Evolutionary conservation across 2,329 filamentous ascomycete species (phyloP).

Genomic region (Aspergillus alliaceus): DNA sequence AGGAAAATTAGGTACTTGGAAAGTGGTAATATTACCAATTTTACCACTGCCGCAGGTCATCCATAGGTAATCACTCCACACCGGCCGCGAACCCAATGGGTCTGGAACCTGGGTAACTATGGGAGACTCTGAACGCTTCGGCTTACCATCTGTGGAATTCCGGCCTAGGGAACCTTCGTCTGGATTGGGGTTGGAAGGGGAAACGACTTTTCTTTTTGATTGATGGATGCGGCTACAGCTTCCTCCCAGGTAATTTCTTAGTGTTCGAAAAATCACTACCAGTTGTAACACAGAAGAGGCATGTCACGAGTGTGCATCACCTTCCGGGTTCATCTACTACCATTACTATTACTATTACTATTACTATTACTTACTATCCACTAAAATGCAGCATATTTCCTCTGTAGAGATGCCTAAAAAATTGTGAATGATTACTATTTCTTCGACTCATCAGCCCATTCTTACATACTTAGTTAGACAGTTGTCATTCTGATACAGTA

Average conservation of each 20-base stretch:
- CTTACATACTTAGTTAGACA: background rate
- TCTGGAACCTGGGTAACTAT: conserved; percentile 17
- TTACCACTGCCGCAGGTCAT: background rate
- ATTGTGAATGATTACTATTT: background rate
- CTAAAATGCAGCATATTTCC: background rate
- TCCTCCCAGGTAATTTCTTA: background rate
- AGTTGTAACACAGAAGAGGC: background rate
- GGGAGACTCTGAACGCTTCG: conserved; percentile 19
- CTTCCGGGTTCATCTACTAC: conserved; percentile 2
- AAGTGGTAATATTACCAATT: background rate
- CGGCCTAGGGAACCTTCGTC: conserved; percentile 16
- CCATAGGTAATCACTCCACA: background rate
- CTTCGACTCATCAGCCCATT: conserved; percentile 1
- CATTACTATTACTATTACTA: no score
- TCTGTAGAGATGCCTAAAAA: background rate
- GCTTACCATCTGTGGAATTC: conserved; percentile 33
- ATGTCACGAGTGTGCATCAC: background rate
- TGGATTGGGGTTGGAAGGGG: background rate
- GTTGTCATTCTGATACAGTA: background rate
- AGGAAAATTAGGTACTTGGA: background rate
- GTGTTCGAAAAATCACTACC: background rate
- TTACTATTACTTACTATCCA: no score
- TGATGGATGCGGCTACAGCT: background rate
- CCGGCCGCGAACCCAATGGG: conserved; percentile 5
- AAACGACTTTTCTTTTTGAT: background rate